phyloP scores from a whole-genome alignment of 129 eudicot genomes.

The Chrysanthemum lavandulifolium region DNA sequence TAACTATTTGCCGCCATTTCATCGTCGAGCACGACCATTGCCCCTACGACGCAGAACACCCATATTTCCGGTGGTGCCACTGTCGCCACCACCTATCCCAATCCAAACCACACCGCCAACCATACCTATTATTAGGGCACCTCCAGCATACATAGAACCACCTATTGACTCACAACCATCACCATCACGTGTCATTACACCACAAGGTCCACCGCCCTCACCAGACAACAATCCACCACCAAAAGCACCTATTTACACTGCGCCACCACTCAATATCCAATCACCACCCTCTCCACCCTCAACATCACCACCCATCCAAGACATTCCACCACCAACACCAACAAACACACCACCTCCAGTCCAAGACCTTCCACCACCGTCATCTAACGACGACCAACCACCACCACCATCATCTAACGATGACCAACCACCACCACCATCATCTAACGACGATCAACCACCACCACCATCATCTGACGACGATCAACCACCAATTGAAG shows the following conservation, averaged over 20 bases:
- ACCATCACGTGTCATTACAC: too few species aligned
- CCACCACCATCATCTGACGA: conserved; percentile 1
- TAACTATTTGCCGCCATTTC: background rate
- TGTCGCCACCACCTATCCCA: background rate
- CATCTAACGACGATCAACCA: too few species aligned
- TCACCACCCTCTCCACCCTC: too few species aligned
- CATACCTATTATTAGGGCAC: too few species aligned
- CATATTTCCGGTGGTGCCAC: background rate
- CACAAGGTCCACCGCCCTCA: too few species aligned
- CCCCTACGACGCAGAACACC: background rate
- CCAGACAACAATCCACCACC: background rate
- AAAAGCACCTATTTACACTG: background rate
- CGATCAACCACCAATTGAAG: background rate
- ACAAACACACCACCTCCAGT: too few species aligned
- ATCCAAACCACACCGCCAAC: too few species aligned
- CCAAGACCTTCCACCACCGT: too few species aligned
- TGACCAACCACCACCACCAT: background rate
- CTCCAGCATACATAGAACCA: background rate
- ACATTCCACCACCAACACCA: too few species aligned
- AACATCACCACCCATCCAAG: too few species aligned
- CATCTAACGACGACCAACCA: conserved; percentile 3
- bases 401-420: background rate
- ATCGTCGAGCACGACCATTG: background rate
- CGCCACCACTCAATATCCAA: background rate
- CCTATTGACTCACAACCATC: too few species aligned